These are phyloP conservation scores for Leccinum aurantiacum DNA, from an alignment of 768 basidiomycete species.

Conservation along the genomic window DNA sequence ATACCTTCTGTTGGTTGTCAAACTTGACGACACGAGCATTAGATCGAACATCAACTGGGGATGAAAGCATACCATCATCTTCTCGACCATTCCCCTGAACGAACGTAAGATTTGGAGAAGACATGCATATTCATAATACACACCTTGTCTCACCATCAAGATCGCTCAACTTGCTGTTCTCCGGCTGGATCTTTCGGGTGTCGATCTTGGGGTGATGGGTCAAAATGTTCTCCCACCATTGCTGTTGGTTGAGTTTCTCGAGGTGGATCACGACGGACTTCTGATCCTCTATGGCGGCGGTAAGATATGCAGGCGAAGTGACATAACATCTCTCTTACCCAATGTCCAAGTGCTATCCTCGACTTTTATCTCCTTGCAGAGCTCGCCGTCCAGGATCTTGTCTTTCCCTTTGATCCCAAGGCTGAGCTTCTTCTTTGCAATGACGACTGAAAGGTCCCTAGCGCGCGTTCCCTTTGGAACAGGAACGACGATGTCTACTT, in stretches of 20 bases:
- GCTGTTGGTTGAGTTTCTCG: constrained; percentile 82
- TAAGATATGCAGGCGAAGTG: constrained; percentile 7
- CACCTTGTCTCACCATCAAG: constrained; percentile 93
- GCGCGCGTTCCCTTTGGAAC: constrained; percentile 87
- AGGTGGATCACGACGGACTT: constrained; percentile 71
- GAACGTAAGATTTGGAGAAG: constrained; percentile 10
- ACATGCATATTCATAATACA: constrained; percentile 12
- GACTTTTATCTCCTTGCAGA: constrained; percentile 91
- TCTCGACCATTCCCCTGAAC: constrained; percentile 93
- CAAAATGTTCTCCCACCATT: constrained; percentile 98
- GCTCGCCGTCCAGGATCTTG: constrained; percentile 82
- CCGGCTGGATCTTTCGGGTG: constrained; percentile 91
- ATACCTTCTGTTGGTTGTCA: constrained; percentile 45
- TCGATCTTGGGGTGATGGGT: constrained; percentile 96
- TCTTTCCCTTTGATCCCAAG: constrained; percentile 86
- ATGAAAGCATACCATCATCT: constrained; percentile 93
- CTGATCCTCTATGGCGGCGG: constrained; percentile 66
- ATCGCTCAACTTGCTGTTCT: constrained; percentile 94
- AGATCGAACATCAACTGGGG: constrained; percentile 25
- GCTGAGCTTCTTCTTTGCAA: constrained; percentile 81
- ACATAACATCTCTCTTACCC: constrained; percentile 48
- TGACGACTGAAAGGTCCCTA: constrained; percentile 66
- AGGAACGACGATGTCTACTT: constrained; percentile 79
- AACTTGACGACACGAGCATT: constrained; percentile 34
- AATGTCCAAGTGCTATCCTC: constrained; percentile 98